Base-by-base conservation (phyloP, 495 filamentous ascomycete species). In the Tuber aestivum region DNA sequence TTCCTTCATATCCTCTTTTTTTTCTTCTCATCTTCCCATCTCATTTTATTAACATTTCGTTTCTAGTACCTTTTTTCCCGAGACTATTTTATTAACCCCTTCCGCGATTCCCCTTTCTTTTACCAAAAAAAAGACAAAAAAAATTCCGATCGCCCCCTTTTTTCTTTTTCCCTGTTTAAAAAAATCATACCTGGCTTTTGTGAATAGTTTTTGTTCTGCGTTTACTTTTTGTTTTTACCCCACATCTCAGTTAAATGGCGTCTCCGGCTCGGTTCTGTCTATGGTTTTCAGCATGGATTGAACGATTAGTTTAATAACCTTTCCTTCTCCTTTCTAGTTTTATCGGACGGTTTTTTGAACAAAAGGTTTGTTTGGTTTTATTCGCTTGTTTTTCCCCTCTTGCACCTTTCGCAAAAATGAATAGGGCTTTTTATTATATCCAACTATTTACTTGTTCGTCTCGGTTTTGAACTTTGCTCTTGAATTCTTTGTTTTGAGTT, bases 261-360 rank as follows among this genome's bases (percentile, higher is more conserved):
- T 82, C 80, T 76, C 48, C 75, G 80, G 80, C 80, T 81, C 71
- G 75, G 80, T 81, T 81, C 80, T 81, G n/a, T 82, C 80, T 82
- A 81, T 77, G 70, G 77, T 74, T 81, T 81, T 77, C 77, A 81
- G 80, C 80, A 82, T 82, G 80, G 80, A 82, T 82, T 81, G 80
- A 82, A 80, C 80, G 80, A 79, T 82, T 81, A 65, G 56, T 65
- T 65, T 65, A 65, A 65, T 65, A 65, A 65, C 27, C n/a, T 65
- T 65, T 65, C 56, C 56, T 32, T 65, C 10, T 32, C 27, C 10
- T 65, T 65, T 65, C 56, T 32, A 65, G 56, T 65, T 65, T 16
- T 65, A 65, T 65, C 27, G 56, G 56, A 32, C 23, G 56, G 56
- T 65, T 65, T 65, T 70, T 70, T 56, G 41, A 40, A 71, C 41